Evolutionary conservation across 805 yeast species (phyloP), one percentile per base, ranked within the genome.

Genomic region (Yueomyces sp.): DNA sequence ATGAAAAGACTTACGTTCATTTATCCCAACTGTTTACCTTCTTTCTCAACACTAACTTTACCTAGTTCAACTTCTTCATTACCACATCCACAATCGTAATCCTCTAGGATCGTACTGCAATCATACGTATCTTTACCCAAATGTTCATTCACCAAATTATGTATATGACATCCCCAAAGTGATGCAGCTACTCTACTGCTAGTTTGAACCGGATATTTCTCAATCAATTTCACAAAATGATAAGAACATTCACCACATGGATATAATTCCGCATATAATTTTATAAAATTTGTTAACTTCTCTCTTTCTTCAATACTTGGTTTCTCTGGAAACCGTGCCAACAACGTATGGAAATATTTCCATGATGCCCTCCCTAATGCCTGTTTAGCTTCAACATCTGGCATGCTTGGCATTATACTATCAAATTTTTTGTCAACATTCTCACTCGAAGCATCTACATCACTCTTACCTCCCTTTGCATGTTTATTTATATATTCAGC

Each of bases 161-260:
- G 97, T 4, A 88, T 69, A 55, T 81, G 81, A 58, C 98, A 92
- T 1, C 98, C 98, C 98, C 98, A 92, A 50, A 85, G 65, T 0
- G 95, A 86, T 1, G 98, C 97, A 3, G 76, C 73, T 48, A 78
- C 77, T 45, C 95, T 70, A 27, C 82, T 72, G 5, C 76, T 68
- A 3, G 81, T 71, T 56, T 92, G 98, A 2, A 95, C 96, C 1
- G 98, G 97, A 55, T 68, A 79, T 53, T 81, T 70, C 45, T 67
- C 56, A 45, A 92, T 63, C 50, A 90, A 64, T 56, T 74, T 64
- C 49, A 74, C 81, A 62, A 92, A 92, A 62, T 92, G 97, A 50
- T 85, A 70, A 0, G 98, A 96, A 64, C 97, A 92, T 59, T 90
- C 96, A 3, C 95, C 95, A 64, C 97, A 90, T 0, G 98, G 98